Evolutionary conservation across 768 basidiomycete species (phyloP).

Genomic region (Calocera cornea): DNA sequence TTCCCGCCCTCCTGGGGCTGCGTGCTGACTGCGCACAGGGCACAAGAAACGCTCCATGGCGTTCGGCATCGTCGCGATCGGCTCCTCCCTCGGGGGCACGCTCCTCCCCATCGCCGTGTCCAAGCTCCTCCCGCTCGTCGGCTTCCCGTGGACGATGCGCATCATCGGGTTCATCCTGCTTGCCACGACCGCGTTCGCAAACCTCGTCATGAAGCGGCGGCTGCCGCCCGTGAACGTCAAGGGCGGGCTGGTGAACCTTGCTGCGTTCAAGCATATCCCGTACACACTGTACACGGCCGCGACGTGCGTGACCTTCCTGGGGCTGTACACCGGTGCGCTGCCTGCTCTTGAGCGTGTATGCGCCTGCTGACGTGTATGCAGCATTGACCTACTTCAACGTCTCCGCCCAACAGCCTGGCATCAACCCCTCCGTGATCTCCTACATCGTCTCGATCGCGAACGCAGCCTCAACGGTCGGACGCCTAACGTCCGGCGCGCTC

Average conservation of each 20-base stretch:
- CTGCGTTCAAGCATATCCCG: conserved; percentile 37
- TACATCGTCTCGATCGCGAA: conserved; percentile 21
- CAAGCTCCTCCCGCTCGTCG: conserved; percentile 21
- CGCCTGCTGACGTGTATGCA: conserved; percentile 10
- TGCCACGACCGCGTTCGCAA: conserved; percentile 38
- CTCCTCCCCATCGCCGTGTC: conserved; percentile 46
- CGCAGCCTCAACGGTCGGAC: conserved; percentile 20
- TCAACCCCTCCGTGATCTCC: conserved; percentile 5
- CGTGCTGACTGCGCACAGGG: conserved; percentile 4
- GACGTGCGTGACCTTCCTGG: conserved; percentile 45
- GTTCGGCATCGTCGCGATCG: conserved; percentile 48
- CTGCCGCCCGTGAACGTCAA: conserved; percentile 39
- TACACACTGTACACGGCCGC: conserved; percentile 48
- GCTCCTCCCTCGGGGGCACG: conserved; percentile 56
- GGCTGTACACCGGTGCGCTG: conserved; percentile 48
- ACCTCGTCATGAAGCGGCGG: conserved; percentile 39
- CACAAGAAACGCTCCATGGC: conserved; percentile 37
- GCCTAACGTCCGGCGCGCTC: conserved; percentile 19
- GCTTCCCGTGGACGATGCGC: conserved; percentile 69
- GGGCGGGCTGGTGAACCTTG: conserved; percentile 46
- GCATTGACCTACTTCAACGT: conserved; percentile 18
- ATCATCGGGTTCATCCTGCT: conserved; percentile 52
- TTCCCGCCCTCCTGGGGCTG: conserved; percentile 15
- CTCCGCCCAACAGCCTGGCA: conserved; percentile 9
- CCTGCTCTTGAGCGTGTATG: conserved; percentile 7